Conservation (phyloP, 192 early-diverging fungal species). For the Kappamyces sp. region DNA sequence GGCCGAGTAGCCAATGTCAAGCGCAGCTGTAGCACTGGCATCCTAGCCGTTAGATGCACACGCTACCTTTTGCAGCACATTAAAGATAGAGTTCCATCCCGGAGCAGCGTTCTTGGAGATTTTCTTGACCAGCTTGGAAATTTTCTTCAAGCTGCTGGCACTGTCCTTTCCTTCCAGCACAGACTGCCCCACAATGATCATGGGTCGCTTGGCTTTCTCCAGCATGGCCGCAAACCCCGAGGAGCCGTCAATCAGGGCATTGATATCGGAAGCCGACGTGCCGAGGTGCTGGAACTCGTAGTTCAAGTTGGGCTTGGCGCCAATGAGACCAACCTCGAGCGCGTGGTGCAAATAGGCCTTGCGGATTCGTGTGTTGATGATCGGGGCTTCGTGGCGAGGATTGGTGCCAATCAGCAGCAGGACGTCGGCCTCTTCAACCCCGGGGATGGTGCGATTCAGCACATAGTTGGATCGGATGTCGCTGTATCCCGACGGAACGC, state of each 20-base stretch:
- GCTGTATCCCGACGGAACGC: constrained; percentile 42
- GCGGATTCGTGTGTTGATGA: constrained; percentile 92
- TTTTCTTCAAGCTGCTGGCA: constrained; percentile 64
- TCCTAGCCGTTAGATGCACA: constrained; percentile 38
- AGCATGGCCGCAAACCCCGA: constrained; percentile 72
- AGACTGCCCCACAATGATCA: constrained; percentile 82
- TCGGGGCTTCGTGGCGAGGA: constrained; percentile 92
- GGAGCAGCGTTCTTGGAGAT: constrained; percentile 59
- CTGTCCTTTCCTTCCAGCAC: constrained; percentile 71
- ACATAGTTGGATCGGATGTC: constrained; percentile 91
- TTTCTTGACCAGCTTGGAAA: constrained; percentile 69
- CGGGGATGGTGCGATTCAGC: constrained; percentile 75
- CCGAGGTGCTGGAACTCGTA: constrained; percentile 90
- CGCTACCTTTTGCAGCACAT: constrained; percentile 80
- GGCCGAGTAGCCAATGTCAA: constrained; percentile 80
- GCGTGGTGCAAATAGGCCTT: constrained; percentile 84
- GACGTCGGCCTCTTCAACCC: constrained; percentile 89
- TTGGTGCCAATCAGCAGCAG: constrained; percentile 90
- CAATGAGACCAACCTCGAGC: constrained; percentile 76
- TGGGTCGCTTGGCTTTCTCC: constrained; percentile 77
- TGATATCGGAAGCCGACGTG: constrained; percentile 52
- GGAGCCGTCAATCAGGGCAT: constrained; percentile 59
- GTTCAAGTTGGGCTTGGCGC: constrained; percentile 70
- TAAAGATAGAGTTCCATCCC: constrained; percentile 80
- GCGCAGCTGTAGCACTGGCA: constrained; percentile 80